Base-by-base conservation (phyloP, 1,284 basidiomycete species). In the Ceratobasidium sp. region DNA sequence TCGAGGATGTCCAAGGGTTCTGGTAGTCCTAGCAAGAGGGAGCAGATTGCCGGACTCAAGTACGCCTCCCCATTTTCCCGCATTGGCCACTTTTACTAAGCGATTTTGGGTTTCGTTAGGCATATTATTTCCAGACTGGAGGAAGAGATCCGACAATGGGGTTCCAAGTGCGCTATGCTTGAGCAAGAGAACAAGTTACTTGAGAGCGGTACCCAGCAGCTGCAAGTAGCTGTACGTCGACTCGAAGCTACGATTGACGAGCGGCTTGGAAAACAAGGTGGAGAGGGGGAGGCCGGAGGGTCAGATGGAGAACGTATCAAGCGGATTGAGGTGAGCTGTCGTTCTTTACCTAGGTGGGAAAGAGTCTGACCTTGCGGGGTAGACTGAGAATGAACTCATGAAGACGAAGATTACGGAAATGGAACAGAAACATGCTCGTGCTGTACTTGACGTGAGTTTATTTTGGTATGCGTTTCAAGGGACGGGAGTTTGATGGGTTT, bases 91-190 rank as follows among this genome's bases (percentile, higher is more conserved):
- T 39, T 43, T 59, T 39, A 41, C 48, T 51, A 72, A 59, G n/a
- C 76, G 68, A 77, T 37, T 58, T 27, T 49, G 72, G n/a, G 24
- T 64, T 16, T 41, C 5, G 14, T 8, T 78, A 93, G 92, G 81
- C 92, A 94, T 80, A 94, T 98, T 78, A 89, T 97, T 31, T 91
- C 93, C 79, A 92, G 95, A 79, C 85, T 97, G 56, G 92, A 93
- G 80, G 90, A 92, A 78, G 95, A 97, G 83, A 93, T 89, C 78
- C 81, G 88, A 3, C 83, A 86, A n/a, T 81, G 89, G 9, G 83
- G 85, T 27, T 88, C 92, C 76, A 86, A 86, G 77, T 89, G 88
- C 81, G 92, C 91, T 79, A 81, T 90, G 49, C 82, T 94, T 41
- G 89, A 94, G 80, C 86, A 88, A 9, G 94, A 96, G 83, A 93